Base-by-base conservation (phyloP, 2,329 filamentous ascomycete genomes). In the Waltergamsia citrina region DNA sequence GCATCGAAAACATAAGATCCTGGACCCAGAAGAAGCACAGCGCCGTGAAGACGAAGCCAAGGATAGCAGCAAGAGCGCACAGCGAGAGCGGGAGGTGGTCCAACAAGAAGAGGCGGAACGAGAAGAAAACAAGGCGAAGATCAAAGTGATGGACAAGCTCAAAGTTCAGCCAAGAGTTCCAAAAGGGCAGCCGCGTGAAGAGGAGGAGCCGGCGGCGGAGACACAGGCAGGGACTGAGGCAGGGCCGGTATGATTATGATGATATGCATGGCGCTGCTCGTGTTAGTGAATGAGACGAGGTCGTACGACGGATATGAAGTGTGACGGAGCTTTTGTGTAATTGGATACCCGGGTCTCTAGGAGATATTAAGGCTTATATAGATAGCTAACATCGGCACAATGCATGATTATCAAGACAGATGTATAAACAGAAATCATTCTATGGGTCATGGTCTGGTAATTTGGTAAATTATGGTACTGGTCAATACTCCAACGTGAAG, bases 11-110 rank as follows among this genome's bases (percentile, higher is more conserved):
- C 74, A 77, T 36, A 78, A 76, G 46, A 49, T 81, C 7, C 42
- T 82, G 3, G 63, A 71, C 25, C 78, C 79, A 0, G 75, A 81
- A 39, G 71, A 74, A 48, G 66, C 67, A 35, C 64, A 59, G 29
- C 60, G 61, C 40, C 62, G 58, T 33, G 72, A 81, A 43, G 76
- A 79, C 47, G 74, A 69, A 21, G 60, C 70, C 42, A 67, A 60
- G 41, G 78, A 81, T 33, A 69, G 72, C 49, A 77, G 67, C 44
- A 64, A 81, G 54, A 71, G 78, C 43, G 69, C 71, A 25, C 60
- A 62, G 36, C 65, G 57, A 43, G 69, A 74, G 49, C 56, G 64
- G 37, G 48, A 54, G 46, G 53, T 63, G 43, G 48, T 48, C 35
- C 44, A 51, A 27, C 44, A 47, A 33, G 44, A 48, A 17, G 50